Evolutionary conservation across 441 rosid species (phyloP), one percentile per base, ranked within the genome.

Genomic region (Brassica balearica): DNA sequence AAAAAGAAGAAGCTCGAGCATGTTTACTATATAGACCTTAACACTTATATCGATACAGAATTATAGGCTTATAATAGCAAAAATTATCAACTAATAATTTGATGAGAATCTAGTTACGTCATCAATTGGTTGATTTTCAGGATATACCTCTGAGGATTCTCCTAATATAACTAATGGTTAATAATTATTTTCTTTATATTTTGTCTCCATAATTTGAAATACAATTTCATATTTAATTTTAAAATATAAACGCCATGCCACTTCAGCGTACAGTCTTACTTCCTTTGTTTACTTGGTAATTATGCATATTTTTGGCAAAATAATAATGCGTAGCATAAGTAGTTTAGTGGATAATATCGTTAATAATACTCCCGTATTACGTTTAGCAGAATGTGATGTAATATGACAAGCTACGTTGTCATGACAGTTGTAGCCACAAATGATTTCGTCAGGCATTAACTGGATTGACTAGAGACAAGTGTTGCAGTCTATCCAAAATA

Each of bases 131-230:
- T 61, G 46, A 20, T 46, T 38, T 53, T 65, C 12, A 53, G 82
- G 79, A 80, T 80, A 80, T 80, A 55, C 79, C 79, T 68, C 60
- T 65, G 43, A 32, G 9, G 43, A 75, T 74, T 43, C 56, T 74
- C 43, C 34, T 43, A 19, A 9, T 69, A 25, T 53, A 48, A 22
- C 20, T 51, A 51, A 17, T 63, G 27, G 14, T 56, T 61, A 73
- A 73, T 63, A 38, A 27, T 69, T 38, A 2, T 53, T 20, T 63
- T 58, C 0, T 69, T 62, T 69, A 20, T 48, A 71, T 48, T 64
- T 48, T 80, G 83, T 80, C 80, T 58, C 73, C 76, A 22, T 65
- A 75, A 55, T 59, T 19, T 65, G 34, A 63, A 58, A 58, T 68
- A 80, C 14, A 68, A 23, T 51, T 59, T 36, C 53, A 53, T 63